phyloP scores from a whole-genome alignment of 176 grass and related monocot species.

The Microstegium vimineum region DNA sequence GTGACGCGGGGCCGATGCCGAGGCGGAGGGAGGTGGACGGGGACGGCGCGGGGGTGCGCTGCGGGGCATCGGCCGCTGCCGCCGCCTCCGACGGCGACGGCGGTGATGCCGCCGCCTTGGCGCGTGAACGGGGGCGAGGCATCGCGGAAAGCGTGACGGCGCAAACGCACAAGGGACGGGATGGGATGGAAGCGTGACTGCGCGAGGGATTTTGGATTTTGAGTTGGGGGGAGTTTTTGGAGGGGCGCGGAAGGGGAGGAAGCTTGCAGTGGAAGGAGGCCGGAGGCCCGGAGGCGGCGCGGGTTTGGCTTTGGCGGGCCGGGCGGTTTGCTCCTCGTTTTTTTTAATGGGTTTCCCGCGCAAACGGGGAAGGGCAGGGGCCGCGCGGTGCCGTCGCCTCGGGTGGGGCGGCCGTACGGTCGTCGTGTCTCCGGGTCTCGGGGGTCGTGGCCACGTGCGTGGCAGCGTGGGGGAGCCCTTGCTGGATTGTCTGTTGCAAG shows the following conservation, averaged over 20 bases:
- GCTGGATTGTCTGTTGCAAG: background rate
- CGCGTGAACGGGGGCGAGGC: slow-evolving; percentile 14
- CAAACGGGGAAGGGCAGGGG: background rate
- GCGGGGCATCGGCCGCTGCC: background rate
- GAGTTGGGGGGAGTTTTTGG: background rate
- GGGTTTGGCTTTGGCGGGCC: background rate
- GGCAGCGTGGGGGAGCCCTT: no score
- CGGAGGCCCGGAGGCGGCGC: background rate
- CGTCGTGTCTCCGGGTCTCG: background rate
- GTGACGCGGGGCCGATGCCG: slow-evolving; percentile 4
- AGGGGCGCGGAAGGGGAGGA: background rate
- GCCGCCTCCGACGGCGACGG: background rate
- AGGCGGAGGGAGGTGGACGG: slow-evolving; percentile 25
- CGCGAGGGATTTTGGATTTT: background rate
- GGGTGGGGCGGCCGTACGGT: background rate
- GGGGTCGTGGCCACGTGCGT: background rate
- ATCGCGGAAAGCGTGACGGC: slow-evolving; percentile 11
- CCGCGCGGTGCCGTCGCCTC: background rate
- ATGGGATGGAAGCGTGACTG: background rate
- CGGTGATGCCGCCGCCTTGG: background rate
- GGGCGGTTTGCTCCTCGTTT: slow-evolving; percentile 9
- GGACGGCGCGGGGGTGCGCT: slow-evolving; percentile 41
- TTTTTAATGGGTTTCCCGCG: slow-evolving; percentile 54
- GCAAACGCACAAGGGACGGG: background rate
- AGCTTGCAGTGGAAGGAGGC: background rate